Evolutionary conservation across 202 grass and related monocot species (phyloP).

Genomic region (Zizania palustris): DNA sequence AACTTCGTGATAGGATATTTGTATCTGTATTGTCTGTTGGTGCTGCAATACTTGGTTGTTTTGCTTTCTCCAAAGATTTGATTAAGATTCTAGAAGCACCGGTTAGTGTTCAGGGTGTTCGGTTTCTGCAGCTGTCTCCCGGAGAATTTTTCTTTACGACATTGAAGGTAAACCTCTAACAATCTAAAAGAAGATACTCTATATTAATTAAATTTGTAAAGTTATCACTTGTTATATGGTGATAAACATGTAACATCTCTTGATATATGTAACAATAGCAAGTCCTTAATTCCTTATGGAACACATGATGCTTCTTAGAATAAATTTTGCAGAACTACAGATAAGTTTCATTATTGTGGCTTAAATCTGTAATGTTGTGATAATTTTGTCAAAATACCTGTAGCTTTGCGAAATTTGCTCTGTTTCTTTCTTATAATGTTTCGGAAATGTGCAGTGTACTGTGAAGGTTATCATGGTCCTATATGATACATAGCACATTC

Average conservation of each 20-base stretch:
- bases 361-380: background rate
- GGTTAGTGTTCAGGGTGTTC: constrained; percentile 87
- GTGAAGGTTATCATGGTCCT: background rate
- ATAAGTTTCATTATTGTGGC: background rate
- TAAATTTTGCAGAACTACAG: background rate
- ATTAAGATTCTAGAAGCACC: constrained; percentile 86
- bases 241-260: constrained; percentile 1
- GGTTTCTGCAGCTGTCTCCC: constrained; percentile 96
- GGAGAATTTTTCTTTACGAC: constrained; percentile 99
- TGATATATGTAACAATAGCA: background rate
- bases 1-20: constrained; percentile 89
- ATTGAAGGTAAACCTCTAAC: constrained; percentile 73
- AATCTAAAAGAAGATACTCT: background rate
- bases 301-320: background rate
- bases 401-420: background rate
- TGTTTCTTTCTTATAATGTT: constrained; percentile 25
- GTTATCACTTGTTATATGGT: constrained; percentile 11
- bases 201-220: background rate
- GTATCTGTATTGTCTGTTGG: constrained; percentile 89
- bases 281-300: background rate
- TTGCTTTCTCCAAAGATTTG: constrained; percentile 86
- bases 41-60: constrained; percentile 83
- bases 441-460: background rate
- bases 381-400: background rate
- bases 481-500: background rate